Base-by-base conservation (phyloP, 768 basidiomycete species). In the Tremella mesenterica region DNA sequence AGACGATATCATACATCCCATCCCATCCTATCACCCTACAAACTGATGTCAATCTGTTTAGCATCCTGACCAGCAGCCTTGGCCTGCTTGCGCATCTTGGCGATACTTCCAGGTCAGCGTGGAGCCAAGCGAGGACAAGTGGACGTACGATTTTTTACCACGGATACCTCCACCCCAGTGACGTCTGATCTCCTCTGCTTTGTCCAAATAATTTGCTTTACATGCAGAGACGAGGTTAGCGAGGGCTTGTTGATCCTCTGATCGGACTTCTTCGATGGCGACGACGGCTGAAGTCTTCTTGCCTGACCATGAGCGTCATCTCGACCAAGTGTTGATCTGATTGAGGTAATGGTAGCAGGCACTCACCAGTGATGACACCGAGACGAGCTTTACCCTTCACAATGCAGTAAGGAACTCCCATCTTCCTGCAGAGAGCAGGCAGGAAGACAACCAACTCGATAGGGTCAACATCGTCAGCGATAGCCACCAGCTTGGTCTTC, bases 361-460 rank as follows among this genome's bases (percentile, higher is more conserved):
- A 48, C 38, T 41, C n/a, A 41, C 38, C 38, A 41, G 65, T 63
- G 58, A 96, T 90, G 6, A 92, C 89, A 65, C 93, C 93, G 69
- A 97, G 88, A 73, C 93, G 88, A 52, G 93, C 89, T 78, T 96
- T 96, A 77, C 87, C 86, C 68, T 96, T 96, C 65, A 93, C 91
- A 62, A 99, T 95, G 60, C 91, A 88, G 77, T 97, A 96, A 34
- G 92, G 92, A 29, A 96, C 86, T 75, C 92, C 92, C 92, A 96
- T 96, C 84, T 97, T 96, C 76, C 90, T 85, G 80, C 93, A 97
- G 56, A 96, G 84, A 51, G 93, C 91, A 52, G 93, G 93, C 56
- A 97, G 81, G 85, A 88, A 97, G 76, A 99, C 83, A 61, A 99
- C 93, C 67, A 99, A 85, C 78, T 99, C 93, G 60, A 97, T 95